Evolutionary conservation across 345 rosid genomes (phyloP), one percentile per base, ranked within the genome.

Genomic region (Leavenworthia alabamica): DNA sequence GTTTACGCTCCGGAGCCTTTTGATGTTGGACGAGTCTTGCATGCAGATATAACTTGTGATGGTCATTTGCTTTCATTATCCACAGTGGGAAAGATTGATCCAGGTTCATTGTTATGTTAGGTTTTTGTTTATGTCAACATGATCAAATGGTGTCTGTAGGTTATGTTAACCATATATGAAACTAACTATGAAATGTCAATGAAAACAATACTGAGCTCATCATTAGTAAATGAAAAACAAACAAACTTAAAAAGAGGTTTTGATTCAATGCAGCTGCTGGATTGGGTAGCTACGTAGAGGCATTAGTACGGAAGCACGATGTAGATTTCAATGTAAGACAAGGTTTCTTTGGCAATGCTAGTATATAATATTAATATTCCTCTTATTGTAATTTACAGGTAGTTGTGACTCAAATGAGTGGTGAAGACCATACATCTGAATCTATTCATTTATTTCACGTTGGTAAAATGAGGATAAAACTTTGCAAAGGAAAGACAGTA

Each of bases 391-490:
- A 41, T 54, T 39, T 32, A 4, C 50, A 92, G 97, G 97, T 90
- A 19, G 81, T 94, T 53, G 84, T 94, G 60, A 79, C 86, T 49
- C 97, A 93, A 43, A 78, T 77, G 78, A 82, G 77, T 74, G 99
- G 92, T 24, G 77, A 59, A 19, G 88, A 86, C 58, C 78, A 80
- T 37, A 47, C 78, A 52, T 77, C 92, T 41, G 96, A 89, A 70
- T 81, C 97, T 60, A 86, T 94, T 66, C 96, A 90, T 64, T 72
- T 70, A 46, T 81, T 94, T 73, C 96, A 87, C 59, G 92, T 94
- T 44, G 96, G 96, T 60, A 94, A 84, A 73, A 90, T 90, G 99
- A 90, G 99, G 75, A 84, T 94, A 59, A 94, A 94, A 75, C 92
- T 94, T 52, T 60, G 84, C 60, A 86, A 84, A 50, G 97, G 96